phyloP scores from a whole-genome alignment of 768 basidiomycete genomes.

The Boletus sp. region DNA sequence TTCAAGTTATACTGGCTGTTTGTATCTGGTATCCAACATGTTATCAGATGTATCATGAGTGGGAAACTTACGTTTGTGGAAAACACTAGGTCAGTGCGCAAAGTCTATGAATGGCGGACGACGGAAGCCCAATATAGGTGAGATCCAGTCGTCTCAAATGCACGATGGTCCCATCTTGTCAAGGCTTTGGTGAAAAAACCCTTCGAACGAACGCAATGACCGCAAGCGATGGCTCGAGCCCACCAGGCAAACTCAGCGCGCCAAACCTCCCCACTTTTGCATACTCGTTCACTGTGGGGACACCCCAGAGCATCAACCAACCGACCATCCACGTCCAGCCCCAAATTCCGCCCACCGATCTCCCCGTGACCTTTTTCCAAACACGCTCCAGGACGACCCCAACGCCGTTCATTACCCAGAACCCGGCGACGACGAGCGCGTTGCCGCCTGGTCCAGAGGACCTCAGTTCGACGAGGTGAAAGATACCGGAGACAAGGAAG shows the following conservation, averaged over 20 bases:
- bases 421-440: slow-evolving; percentile 40
- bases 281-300: slow-evolving; percentile 43
- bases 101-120: too few relatives aligned
- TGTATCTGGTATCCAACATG: too few relatives aligned
- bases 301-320: slow-evolving; percentile 50
- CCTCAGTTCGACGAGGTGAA: slow-evolving; percentile 58
- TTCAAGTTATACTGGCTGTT: too few relatives aligned
- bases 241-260: slow-evolving; percentile 8
- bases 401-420: slow-evolving; percentile 57
- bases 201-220: slow-evolving; percentile 28
- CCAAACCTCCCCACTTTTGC: slow-evolving; percentile 16
- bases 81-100: too few relatives aligned
- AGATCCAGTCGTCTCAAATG: too few relatives aligned
- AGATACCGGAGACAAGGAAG: slow-evolving; percentile 55
- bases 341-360: slow-evolving; percentile 41
- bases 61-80: too few relatives aligned
- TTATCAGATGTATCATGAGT: too few relatives aligned
- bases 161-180: too few relatives aligned
- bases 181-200: neutral
- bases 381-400: slow-evolving; percentile 49
- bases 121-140: too few relatives aligned
- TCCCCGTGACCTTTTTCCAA: slow-evolving; percentile 44
- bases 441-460: slow-evolving; percentile 51
- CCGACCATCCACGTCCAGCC: slow-evolving; percentile 51
- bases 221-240: slow-evolving; percentile 12